These are phyloP conservation scores for Phylloboletellus chloephorus DNA, from an alignment of 1,284 basidiomycete species.

Conservation along the genomic window DNA sequence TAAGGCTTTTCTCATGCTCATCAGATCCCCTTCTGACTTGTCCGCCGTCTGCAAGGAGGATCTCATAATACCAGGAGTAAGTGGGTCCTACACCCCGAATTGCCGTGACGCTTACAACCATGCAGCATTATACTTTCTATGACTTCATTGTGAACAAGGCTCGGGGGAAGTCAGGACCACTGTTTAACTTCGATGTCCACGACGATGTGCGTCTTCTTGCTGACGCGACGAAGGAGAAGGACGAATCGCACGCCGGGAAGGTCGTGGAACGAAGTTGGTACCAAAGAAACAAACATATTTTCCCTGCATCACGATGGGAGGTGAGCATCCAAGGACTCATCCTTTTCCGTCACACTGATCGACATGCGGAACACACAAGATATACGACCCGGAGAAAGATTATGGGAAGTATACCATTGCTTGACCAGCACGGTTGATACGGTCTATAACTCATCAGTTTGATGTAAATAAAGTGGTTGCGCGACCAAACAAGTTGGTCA, in stretches of 20 bases:
- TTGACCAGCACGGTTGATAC: slow-evolving; percentile 25
- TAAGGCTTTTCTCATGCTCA: slow-evolving; percentile 31
- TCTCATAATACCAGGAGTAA: slow-evolving; percentile 88
- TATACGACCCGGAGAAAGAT: slow-evolving; percentile 88
- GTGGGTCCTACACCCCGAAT: slow-evolving; percentile 19
- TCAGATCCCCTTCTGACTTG: slow-evolving; percentile 4
- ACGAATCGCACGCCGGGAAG: slow-evolving; percentile 98
- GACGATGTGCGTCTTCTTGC: slow-evolving; percentile 95
- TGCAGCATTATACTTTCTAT: slow-evolving; percentile 94
- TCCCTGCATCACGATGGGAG: slow-evolving; percentile 94
- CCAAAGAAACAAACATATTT: slow-evolving; percentile 95
- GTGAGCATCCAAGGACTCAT: slow-evolving; percentile 37
- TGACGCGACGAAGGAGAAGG: slow-evolving; percentile 94
- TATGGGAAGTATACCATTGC: slow-evolving; percentile 87
- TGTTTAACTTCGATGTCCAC: slow-evolving; percentile 99
- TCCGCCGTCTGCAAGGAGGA: slow-evolving; percentile 64
- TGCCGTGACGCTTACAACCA: slow-evolving; percentile 15
- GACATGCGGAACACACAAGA: slow-evolving; percentile 36
- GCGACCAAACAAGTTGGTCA: too few relatives aligned
- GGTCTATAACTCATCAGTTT: too few relatives aligned
- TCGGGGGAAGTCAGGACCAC: slow-evolving; percentile 93
- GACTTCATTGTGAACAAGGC: slow-evolving; percentile 99
- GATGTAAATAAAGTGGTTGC: too few relatives aligned
- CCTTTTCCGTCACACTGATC: slow-evolving; percentile 3
- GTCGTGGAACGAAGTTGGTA: slow-evolving; percentile 97